Evolutionary conservation across 495 filamentous ascomycete genomes (phyloP).

Genomic region (Tuber umbilicatum): DNA sequence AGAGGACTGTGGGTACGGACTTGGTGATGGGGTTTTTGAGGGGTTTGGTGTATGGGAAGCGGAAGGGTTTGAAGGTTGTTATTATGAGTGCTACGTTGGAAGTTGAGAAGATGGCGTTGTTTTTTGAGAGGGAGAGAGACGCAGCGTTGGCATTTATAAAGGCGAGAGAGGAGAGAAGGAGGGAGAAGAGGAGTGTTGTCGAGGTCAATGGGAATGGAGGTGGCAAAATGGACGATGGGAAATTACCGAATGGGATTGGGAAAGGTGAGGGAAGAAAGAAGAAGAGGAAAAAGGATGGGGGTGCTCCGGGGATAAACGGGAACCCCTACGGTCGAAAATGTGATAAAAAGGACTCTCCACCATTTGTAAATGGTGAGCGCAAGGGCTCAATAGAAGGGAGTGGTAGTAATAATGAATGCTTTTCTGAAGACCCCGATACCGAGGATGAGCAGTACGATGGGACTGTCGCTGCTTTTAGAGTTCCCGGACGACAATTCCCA

Average conservation of each 20-base stretch:
- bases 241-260: conserved; percentile 9
- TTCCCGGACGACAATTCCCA: conserved; percentile 82
- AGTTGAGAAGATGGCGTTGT: conserved; percentile 65
- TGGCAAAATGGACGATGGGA: neutral
- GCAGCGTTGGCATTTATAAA: neutral
- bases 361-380: neutral
- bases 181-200: neutral
- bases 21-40: conserved; percentile 79
- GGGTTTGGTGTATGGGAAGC: conserved; percentile 39
- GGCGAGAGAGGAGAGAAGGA: conserved; percentile 8
- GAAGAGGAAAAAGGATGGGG: conserved; percentile 4
- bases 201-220: neutral
- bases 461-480: conserved; percentile 46
- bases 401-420: neutral
- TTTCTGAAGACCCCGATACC: neutral
- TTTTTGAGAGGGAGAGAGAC: conserved; percentile 53
- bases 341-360: neutral
- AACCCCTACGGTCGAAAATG: conserved; percentile 16
- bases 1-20: conserved; percentile 94
- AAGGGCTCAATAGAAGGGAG: neutral
- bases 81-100: conserved; percentile 97
- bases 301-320: conserved; percentile 11
- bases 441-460: conserved; percentile 1
- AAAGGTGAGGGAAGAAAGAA: neutral
- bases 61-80: conserved; percentile 62